Evolutionary conservation across 805 yeast species (phyloP).

Genomic region (Myxozyma nipponensis): DNA sequence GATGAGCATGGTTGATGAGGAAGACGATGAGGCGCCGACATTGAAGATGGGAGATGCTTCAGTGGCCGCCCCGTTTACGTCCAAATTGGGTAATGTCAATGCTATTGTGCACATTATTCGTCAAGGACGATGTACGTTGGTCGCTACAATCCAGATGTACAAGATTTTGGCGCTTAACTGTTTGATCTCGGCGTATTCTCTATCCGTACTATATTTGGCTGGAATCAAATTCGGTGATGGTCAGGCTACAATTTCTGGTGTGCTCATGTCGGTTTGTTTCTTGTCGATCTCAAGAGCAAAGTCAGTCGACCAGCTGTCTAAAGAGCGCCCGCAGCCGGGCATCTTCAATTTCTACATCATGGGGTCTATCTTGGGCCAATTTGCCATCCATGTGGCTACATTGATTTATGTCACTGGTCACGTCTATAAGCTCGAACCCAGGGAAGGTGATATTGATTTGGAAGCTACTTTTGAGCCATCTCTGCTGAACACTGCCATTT

Average conservation of each 20-base stretch:
- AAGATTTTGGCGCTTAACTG: constrained; percentile 95
- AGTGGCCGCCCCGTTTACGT: constrained; percentile 98
- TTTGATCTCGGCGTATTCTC: constrained; percentile 91
- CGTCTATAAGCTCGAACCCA: constrained; percentile 85
- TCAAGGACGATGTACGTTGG: constrained; percentile 97
- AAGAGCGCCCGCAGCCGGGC: constrained; percentile 95
- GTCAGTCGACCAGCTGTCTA: constrained; percentile 81
- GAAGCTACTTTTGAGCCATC: constrained; percentile 88
- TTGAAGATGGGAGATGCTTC: constrained; percentile 97
- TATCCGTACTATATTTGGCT: constrained; percentile 89
- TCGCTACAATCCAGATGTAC: constrained; percentile 98
- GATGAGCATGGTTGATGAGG: constrained; percentile 52
- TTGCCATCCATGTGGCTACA: constrained; percentile 83
- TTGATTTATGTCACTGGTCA: constrained; percentile 78
- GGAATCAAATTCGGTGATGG: constrained; percentile 98
- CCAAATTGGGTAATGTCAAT: constrained; percentile 85
- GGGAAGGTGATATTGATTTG: constrained; percentile 83
- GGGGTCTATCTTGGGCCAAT: constrained; percentile 97
- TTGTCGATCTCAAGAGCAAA: constrained; percentile 91
- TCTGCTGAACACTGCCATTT: constrained; percentile 91
- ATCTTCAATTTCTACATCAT: constrained; percentile 91
- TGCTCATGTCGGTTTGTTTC: constrained; percentile 89
- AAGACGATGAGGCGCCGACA: constrained; percentile 77
- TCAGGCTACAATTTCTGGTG: constrained; percentile 95
- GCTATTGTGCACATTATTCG: constrained; percentile 91